Conservation (phyloP, 2,329 filamentous ascomycete species). For the Aureobasidium sp. region DNA sequence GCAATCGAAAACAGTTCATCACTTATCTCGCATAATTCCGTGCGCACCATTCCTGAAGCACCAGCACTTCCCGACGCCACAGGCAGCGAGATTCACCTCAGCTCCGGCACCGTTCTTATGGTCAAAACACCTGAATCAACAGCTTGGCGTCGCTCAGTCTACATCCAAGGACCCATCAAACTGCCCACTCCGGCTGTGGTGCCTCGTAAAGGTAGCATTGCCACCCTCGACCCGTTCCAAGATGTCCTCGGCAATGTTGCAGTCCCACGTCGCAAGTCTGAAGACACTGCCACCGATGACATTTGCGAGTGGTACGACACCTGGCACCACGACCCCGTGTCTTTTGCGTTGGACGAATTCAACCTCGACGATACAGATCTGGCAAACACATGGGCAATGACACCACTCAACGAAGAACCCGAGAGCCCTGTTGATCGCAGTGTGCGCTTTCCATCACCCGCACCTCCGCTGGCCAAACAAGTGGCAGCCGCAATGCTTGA, state of each 20-base stretch:
- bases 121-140: slow-evolving; percentile 29
- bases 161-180: slow-evolving; percentile 37
- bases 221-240: slow-evolving; percentile 34
- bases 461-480: not conserved
- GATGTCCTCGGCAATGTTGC: slow-evolving; percentile 19
- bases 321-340: slow-evolving; percentile 27
- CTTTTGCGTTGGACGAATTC: not conserved
- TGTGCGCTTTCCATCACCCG: not conserved
- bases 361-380: not conserved
- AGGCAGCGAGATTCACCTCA: slow-evolving; percentile 25
- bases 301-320: slow-evolving; percentile 37
- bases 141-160: slow-evolving; percentile 30
- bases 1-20: not conserved
- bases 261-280: slow-evolving; percentile 26
- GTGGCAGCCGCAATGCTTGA: not conserved
- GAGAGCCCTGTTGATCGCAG: slow-evolving; percentile 3
- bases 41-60: not conserved
- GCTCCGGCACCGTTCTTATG: slow-evolving; percentile 29
- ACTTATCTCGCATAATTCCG: not conserved
- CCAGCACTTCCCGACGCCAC: not conserved
- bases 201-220: slow-evolving; percentile 35
- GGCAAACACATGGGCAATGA: not conserved
- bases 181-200: slow-evolving; percentile 29
- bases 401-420: not conserved
- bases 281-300: slow-evolving; percentile 32